These are phyloP conservation scores for Pseudocercospora fijiensis DNA, from an alignment of 2,329 filamentous ascomycete species.

Conservation along the genomic window DNA sequence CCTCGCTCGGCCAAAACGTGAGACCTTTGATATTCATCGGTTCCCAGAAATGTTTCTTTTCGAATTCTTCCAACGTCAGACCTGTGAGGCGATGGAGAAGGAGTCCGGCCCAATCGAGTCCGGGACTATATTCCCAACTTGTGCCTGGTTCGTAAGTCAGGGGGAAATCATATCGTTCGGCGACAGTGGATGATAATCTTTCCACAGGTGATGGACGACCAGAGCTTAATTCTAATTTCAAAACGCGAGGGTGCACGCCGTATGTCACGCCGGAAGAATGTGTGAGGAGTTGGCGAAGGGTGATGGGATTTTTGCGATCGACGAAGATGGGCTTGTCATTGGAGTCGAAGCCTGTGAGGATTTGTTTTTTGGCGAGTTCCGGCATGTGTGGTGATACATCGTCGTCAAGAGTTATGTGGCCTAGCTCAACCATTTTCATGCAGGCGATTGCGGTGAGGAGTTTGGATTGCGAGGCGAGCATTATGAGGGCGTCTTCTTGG, in stretches of 20 bases:
- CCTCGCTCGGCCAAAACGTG: constrained; percentile 34
- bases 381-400: constrained; percentile 50
- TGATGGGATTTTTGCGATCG: constrained; percentile 46
- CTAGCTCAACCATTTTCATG: constrained; percentile 57
- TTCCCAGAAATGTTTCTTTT: constrained; percentile 48
- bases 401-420: constrained; percentile 48
- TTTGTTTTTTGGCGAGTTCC: constrained; percentile 49
- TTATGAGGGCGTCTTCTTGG: constrained; percentile 34
- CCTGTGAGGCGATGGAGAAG: constrained; percentile 53
- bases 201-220: constrained; percentile 8
- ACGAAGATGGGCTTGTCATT: constrained; percentile 39
- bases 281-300: constrained; percentile 52
- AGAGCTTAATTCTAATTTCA: constrained; percentile 27
- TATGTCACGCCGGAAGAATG: constrained; percentile 54
- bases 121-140: constrained; percentile 52
- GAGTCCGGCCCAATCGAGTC: constrained; percentile 55
- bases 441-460: constrained; percentile 54
- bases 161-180: constrained; percentile 47
- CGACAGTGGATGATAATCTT: constrained; percentile 37
- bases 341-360: constrained; percentile 51
- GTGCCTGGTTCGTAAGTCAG: constrained; percentile 54
- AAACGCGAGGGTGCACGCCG: constrained; percentile 41
- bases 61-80: constrained; percentile 44
- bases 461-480: constrained; percentile 43
- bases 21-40: constrained; percentile 45